Conservation (phyloP, 176 grass and related monocot genomes). For the Oryza longistaminata region DNA sequence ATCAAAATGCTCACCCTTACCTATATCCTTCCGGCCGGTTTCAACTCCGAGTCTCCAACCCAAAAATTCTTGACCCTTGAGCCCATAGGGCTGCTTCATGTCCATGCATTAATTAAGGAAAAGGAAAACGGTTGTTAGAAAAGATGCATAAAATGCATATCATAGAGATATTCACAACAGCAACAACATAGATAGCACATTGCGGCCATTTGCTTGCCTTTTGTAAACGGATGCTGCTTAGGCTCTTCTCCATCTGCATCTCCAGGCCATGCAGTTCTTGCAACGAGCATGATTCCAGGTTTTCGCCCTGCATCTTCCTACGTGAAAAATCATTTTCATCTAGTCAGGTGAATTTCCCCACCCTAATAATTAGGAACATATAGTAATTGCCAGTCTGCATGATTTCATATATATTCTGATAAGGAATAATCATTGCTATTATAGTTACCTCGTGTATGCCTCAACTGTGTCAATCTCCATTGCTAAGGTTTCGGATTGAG, state of each 20-base stretch:
- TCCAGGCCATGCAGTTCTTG: constrained; percentile 48
- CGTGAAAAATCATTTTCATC: background rate
- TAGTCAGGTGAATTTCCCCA: background rate
- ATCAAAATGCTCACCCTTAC: too few relatives aligned
- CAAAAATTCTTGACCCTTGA: too few relatives aligned
- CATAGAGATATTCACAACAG: background rate
- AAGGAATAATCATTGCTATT: background rate
- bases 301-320: constrained; percentile 52
- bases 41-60: too few relatives aligned
- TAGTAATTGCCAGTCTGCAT: background rate
- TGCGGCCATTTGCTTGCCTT: constrained; percentile 35
- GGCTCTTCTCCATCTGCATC: constrained; percentile 43
- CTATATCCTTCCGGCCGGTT: too few relatives aligned
- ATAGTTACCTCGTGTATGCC: constrained; percentile 40
- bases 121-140: too few relatives aligned
- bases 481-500: constrained; percentile 28
- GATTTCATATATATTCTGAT: background rate
- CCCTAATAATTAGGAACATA: too few relatives aligned
- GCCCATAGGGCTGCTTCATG: too few relatives aligned
- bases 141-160: background rate
- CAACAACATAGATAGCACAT: background rate
- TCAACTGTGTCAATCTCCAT: constrained; percentile 42
- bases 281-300: constrained; percentile 40
- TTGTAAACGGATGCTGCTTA: constrained; percentile 41
- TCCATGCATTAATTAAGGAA: too few relatives aligned